phyloP scores from a whole-genome alignment of 2,329 filamentous ascomycete species.

The Phaeoacremonium minimum region DNA sequence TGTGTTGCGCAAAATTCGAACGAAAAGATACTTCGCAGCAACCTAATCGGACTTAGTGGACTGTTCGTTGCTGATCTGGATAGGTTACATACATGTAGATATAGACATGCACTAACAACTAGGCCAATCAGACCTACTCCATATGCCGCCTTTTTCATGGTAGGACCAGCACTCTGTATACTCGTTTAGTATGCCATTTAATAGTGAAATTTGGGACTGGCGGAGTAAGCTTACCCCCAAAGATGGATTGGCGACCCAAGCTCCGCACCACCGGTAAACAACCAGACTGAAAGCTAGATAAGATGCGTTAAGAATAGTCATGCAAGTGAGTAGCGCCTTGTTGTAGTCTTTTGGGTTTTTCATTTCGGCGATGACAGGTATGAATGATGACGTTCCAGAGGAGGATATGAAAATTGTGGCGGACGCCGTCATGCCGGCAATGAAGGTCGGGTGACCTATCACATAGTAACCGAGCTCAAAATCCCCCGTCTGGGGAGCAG shows the following conservation, averaged over 20 bases:
- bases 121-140: constrained; percentile 54
- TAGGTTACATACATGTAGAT: constrained; percentile 25
- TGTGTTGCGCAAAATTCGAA: constrained; percentile 22
- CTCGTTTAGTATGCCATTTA: no score
- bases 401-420: constrained; percentile 9
- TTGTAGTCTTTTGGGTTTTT: constrained; percentile 52
- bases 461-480: constrained; percentile 14
- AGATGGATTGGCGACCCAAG: constrained; percentile 58
- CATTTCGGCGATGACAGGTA: constrained; percentile 55
- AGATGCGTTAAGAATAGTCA: constrained; percentile 48
- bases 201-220: no score
- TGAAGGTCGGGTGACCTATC: constrained; percentile 12
- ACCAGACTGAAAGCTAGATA: constrained; percentile 57
- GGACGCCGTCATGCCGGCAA: constrained; percentile 11
- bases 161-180: constrained; percentile 54
- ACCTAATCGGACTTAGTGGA: no score
- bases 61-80: no score
- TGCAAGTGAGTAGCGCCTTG: constrained; percentile 55
- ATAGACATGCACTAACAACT: constrained; percentile 32
- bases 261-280: constrained; percentile 57
- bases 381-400: constrained; percentile 6
- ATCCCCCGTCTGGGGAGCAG: constrained; percentile 14
- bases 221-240: no score
- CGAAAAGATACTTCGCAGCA: constrained; percentile 26
- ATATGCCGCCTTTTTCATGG: constrained; percentile 58